These are phyloP conservation scores for Madurella fahalii DNA, from an alignment of 2,329 filamentous ascomycete species.

Conservation along the genomic window DNA sequence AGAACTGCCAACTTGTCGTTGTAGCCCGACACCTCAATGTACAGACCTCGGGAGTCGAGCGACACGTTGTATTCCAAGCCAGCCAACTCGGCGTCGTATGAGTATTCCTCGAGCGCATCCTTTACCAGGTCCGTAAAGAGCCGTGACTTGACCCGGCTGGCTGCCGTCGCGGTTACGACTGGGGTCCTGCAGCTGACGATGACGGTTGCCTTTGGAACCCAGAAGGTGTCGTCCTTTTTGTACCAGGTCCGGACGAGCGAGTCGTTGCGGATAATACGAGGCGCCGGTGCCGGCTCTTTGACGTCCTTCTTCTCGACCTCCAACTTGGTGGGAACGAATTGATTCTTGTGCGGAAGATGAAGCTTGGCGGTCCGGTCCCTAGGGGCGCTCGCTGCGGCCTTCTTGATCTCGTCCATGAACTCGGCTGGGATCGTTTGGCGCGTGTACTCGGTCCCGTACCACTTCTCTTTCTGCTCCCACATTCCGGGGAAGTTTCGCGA, in stretches of 20 bases:
- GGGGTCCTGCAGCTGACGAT: slow-evolving; percentile 77
- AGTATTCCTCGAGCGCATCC: slow-evolving; percentile 87
- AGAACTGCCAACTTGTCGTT: slow-evolving; percentile 94
- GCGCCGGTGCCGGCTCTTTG: slow-evolving; percentile 66
- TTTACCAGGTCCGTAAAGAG: slow-evolving; percentile 82
- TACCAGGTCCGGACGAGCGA: slow-evolving; percentile 80
- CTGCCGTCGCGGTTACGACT: slow-evolving; percentile 72
- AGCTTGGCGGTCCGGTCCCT: slow-evolving; percentile 63
- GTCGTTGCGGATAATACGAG: slow-evolving; percentile 82
- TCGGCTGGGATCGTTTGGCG: slow-evolving; percentile 73
- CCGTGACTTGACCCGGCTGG: slow-evolving; percentile 71
- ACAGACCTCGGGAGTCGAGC: slow-evolving; percentile 67
- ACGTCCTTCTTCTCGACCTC: slow-evolving; percentile 94
- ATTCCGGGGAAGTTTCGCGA: slow-evolving; percentile 78
- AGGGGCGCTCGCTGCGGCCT: slow-evolving; percentile 56
- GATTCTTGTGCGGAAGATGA: slow-evolving; percentile 86
- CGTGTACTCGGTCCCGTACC: slow-evolving; percentile 96
- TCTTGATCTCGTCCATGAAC: slow-evolving; percentile 66
- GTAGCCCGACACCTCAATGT: slow-evolving; percentile 80
- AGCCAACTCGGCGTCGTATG: slow-evolving; percentile 91
- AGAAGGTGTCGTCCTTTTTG: slow-evolving; percentile 98
- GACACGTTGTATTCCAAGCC: slow-evolving; percentile 80
- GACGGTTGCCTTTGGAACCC: slow-evolving; percentile 92
- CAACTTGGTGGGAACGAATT: slow-evolving; percentile 89
- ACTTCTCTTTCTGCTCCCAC: slow-evolving; percentile 88